Evolutionary conservation across 2,329 filamentous ascomycete species (phyloP).

Genomic region (Metarhizium brunneum): DNA sequence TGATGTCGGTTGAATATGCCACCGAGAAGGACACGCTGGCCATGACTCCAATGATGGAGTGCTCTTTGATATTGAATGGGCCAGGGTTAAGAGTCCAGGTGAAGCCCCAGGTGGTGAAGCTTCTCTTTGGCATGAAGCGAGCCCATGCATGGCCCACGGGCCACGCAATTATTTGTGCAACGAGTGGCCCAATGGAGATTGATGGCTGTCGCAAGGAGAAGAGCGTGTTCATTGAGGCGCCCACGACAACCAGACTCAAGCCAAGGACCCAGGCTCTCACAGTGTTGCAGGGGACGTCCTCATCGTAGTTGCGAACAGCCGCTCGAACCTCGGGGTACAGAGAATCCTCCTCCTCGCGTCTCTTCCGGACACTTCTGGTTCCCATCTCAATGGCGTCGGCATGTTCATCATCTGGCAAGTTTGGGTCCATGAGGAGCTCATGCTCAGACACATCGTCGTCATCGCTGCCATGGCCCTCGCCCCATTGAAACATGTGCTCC

Average conservation of each 20-base stretch:
- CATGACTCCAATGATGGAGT: constrained; percentile 60
- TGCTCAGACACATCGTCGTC: constrained; percentile 41
- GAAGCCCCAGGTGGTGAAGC: constrained; percentile 42
- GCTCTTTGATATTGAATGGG: constrained; percentile 63
- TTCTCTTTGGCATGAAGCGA: constrained; percentile 38
- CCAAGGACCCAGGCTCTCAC: constrained; percentile 57
- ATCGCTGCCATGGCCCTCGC: constrained; percentile 26
- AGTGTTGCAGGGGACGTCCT: constrained; percentile 57
- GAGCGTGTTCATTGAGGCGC: constrained; percentile 53
- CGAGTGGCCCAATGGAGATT: constrained; percentile 50
- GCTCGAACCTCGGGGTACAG: constrained; percentile 59
- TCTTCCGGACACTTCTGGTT: constrained; percentile 17
- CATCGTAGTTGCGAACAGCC: constrained; percentile 55
- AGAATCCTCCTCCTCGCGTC: constrained; percentile 45
- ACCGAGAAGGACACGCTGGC: constrained; percentile 61
- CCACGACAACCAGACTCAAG: constrained; percentile 43
- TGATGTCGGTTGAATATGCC: constrained; percentile 66
- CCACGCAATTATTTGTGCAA: constrained; percentile 57
- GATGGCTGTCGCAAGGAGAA: constrained; percentile 54
- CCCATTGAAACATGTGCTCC: constrained; percentile 30
- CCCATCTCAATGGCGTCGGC: constrained; percentile 18
- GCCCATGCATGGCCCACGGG: constrained; percentile 55
- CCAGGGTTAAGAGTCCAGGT: constrained; percentile 54
- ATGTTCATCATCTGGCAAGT: constrained; percentile 33
- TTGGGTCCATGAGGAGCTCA: constrained; percentile 47